Evolutionary conservation across 2,329 filamentous ascomycete genomes (phyloP), one percentile per base, ranked within the genome.

Genomic region (Whalleya microplaca): DNA sequence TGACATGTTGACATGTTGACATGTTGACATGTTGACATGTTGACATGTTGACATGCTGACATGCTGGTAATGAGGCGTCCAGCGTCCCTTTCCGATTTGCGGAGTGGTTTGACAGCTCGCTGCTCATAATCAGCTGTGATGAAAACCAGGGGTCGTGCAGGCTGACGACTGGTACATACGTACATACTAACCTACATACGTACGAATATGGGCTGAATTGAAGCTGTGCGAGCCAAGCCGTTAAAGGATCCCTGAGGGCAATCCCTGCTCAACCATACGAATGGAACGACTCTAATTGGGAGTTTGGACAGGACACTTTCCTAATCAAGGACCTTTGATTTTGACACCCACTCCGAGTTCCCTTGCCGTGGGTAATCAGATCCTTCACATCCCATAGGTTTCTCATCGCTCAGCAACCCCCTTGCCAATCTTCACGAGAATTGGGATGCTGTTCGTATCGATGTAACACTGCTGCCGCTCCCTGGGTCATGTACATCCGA

Each of bases 271-370:
- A 37, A 16, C 32, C 32, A 37, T 37, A 14, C 32, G 3, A 16
- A 37, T 37, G 32, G 32, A 12, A 12, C 32, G 32, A 37, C 32
- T 37, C 32, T 37, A 37, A 37, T 37, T 16, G 32, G 32, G 32
- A 37, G 8, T 12, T 16, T 3, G 8, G 10, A 12, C 32, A 37
- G 45, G 52, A 43, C 58, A 43, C 23, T 56, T 61, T 61, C 53
- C 55, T 53, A 46, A 50, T 63, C 48, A 45, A 53, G 53, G 49
- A 43, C 1, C n/a, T 50, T 53, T 51, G 27, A 48, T 41, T 37
- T 44, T 46, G 29, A 58, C 55, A 40, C 53, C 45, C 55, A 56
- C 58, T 63, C 60, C 60, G 60, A 55, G 41, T 61, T 61, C 57
- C 60, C 58, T 37, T 54, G 53, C 58, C 60, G 48, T 46, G 52